Evolutionary conservation across 2,329 filamentous ascomycete species (phyloP).

Genomic region (Pyricularia pennisetigena): DNA sequence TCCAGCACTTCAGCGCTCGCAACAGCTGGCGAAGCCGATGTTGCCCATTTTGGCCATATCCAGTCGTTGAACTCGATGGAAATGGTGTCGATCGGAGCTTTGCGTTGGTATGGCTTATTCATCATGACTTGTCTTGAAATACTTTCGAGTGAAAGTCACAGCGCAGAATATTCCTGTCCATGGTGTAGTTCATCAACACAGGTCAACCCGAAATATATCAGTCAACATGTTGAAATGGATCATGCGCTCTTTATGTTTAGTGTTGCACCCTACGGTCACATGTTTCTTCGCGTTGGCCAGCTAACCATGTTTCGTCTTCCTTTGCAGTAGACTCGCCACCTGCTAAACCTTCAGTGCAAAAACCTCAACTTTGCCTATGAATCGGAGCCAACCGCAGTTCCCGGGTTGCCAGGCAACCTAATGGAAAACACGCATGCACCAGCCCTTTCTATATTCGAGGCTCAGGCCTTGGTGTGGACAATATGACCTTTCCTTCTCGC

Average conservation of each 20-base stretch:
- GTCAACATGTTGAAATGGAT: background rate
- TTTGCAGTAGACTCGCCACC: background rate
- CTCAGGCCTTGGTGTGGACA: background rate
- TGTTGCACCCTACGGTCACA: background rate
- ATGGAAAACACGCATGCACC: background rate
- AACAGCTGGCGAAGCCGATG: background rate
- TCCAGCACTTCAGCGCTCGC: background rate
- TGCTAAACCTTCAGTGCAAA: background rate
- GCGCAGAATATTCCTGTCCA: background rate
- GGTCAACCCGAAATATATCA: background rate
- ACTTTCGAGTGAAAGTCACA: background rate
- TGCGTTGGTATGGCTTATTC: background rate
- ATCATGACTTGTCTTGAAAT: background rate
- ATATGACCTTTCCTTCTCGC: background rate
- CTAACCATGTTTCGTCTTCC: too few relatives aligned
- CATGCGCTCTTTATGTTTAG: background rate
- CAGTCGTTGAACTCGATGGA: background rate
- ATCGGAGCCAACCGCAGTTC: background rate
- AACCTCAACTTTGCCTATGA: background rate
- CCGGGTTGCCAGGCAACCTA: background rate
- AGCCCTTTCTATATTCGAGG: background rate
- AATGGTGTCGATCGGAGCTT: background rate
- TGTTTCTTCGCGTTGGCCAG: too few relatives aligned
- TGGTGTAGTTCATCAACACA: background rate
- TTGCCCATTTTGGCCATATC: constrained; percentile 1